Evolutionary conservation across 164 flowering plant genomes (phyloP).

Genomic region (Vitis vinifera): DNA sequence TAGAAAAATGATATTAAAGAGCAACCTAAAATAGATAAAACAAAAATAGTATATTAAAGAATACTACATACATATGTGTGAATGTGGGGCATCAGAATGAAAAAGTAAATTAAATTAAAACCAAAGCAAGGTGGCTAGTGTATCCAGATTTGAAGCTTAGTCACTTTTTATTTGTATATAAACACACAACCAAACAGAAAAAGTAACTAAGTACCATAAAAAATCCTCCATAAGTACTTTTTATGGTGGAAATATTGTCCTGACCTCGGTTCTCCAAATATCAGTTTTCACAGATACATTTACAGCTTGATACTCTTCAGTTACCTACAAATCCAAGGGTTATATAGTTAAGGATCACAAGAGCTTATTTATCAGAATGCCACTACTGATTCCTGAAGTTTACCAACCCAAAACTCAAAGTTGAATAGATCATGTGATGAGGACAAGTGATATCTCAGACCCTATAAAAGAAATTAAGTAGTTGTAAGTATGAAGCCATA

Average conservation of each 20-base stretch:
- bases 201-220: slow-evolving; percentile 1
- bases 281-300: slow-evolving; percentile 78
- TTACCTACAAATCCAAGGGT: slow-evolving; percentile 46
- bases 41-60: too few relatives aligned
- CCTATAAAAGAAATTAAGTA: slow-evolving; percentile 39
- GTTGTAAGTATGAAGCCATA: background rate
- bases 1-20: too few relatives aligned
- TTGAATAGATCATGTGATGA: slow-evolving; percentile 89
- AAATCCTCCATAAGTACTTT: background rate
- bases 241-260: slow-evolving; percentile 9
- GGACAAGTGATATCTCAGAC: slow-evolving; percentile 70
- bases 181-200: background rate
- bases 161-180: background rate
- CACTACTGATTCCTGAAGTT: slow-evolving; percentile 26
- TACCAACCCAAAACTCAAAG: slow-evolving; percentile 96
- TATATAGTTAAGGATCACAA: slow-evolving; percentile 4
- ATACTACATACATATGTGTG: background rate
- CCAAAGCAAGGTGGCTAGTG: background rate
- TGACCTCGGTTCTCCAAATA: slow-evolving; percentile 71
- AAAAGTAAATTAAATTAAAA: background rate
- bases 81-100: background rate
- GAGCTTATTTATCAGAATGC: slow-evolving; percentile 12
- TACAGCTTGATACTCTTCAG: slow-evolving; percentile 86
- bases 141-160: background rate
- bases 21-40: too few relatives aligned